Conservation (phyloP, 2,329 filamentous ascomycete genomes). For the Fusarium sterilihyphosum region DNA sequence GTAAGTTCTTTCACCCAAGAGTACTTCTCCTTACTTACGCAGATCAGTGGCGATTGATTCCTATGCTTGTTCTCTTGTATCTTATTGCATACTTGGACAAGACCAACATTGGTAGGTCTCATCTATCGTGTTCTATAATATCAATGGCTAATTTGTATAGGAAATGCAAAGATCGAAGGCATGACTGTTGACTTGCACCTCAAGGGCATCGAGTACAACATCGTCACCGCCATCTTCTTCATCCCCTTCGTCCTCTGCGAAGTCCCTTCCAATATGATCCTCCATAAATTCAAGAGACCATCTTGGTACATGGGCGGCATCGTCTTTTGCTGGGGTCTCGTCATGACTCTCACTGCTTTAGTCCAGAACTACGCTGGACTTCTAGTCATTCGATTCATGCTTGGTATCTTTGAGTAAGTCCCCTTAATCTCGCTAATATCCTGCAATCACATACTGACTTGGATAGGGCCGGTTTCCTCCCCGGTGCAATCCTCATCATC, state of each 20-base stretch:
- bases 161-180: slow-evolving; percentile 43
- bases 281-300: slow-evolving; percentile 9
- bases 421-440: no score
- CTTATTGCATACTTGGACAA: slow-evolving; percentile 17
- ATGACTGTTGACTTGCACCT: slow-evolving; percentile 41
- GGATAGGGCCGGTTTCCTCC: not conserved
- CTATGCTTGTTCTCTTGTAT: slow-evolving; percentile 17
- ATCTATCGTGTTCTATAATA: rapidly evolving
- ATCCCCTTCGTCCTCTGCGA: slow-evolving; percentile 22
- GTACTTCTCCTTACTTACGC: not conserved
- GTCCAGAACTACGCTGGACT: slow-evolving; percentile 18
- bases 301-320: slow-evolving; percentile 17
- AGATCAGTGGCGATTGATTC: slow-evolving; percentile 1
- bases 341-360: slow-evolving; percentile 8
- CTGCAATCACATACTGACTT: not conserved
- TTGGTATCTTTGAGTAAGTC: slow-evolving; percentile 11
- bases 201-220: slow-evolving; percentile 65
- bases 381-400: slow-evolving; percentile 1
- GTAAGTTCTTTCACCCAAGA: not conserved
- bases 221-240: slow-evolving; percentile 51
- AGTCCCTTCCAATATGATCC: slow-evolving; percentile 20
- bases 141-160: not conserved
- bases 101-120: slow-evolving; percentile 1
- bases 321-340: slow-evolving; percentile 7
- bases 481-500: slow-evolving; percentile 18